phyloP scores from a whole-genome alignment of 2,329 filamentous ascomycete species.

The Hypoxylon rubiginosum region DNA sequence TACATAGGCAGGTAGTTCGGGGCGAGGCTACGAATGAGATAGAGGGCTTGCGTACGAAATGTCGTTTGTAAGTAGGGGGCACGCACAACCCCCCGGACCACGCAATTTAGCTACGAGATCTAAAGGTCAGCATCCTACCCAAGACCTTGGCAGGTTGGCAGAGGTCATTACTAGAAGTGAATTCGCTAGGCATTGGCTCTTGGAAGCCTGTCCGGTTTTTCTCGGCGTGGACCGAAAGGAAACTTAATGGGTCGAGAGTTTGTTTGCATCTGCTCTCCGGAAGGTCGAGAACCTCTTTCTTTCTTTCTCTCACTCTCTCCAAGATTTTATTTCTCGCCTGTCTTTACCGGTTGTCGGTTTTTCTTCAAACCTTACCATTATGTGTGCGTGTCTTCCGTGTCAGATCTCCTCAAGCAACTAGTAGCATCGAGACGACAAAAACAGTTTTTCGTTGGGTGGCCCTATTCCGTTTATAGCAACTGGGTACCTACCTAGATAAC shows the following conservation, averaged over 20 bases:
- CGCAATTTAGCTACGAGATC: conserved; percentile 34
- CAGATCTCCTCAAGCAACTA: neutral
- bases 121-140: conserved; percentile 35
- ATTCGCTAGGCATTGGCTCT: conserved; percentile 18
- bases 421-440: neutral
- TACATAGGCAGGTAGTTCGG: neutral
- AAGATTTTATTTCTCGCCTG: conserved; percentile 23
- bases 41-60: neutral
- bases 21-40: conserved; percentile 8
- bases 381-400: neutral
- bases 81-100: conserved; percentile 17
- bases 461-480: neutral
- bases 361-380: neutral
- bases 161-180: conserved; percentile 27
- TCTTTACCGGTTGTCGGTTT: conserved; percentile 4
- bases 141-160: conserved; percentile 41
- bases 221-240: conserved; percentile 39
- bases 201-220: conserved; percentile 14
- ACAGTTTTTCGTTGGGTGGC: neutral
- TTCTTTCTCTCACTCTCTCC: conserved; percentile 12
- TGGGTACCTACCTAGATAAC: neutral
- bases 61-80: neutral
- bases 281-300: conserved; percentile 23
- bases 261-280: conserved; percentile 8
- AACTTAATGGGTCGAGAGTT: conserved; percentile 7